Percentiles rank a stretch among this genome's conserved stretches.
Evolutionary conservation across 768 basidiomycete species (phyloP).

Genomic region (Gautieria morchelliformis): DNA sequence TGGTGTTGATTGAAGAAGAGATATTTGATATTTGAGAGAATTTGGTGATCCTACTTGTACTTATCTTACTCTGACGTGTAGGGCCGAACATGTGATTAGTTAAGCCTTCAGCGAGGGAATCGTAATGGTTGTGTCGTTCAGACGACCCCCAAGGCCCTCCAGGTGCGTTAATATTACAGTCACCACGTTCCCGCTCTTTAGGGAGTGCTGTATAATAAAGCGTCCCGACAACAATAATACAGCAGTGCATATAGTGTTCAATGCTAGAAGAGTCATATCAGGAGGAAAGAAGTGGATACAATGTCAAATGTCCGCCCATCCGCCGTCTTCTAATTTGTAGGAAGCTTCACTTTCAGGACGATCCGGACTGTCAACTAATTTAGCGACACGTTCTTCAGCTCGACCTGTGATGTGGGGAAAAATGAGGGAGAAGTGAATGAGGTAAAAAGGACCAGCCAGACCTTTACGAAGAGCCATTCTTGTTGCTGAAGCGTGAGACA

Average conservation of each 20-base stretch:
- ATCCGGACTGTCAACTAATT: conserved; percentile 84
- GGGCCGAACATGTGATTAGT: too few species aligned
- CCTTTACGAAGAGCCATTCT: conserved; percentile 85
- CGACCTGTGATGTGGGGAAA: conserved; percentile 40
- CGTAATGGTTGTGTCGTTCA: too few species aligned
- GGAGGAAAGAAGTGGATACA: neutral
- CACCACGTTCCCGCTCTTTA: too few species aligned
- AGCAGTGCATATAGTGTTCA: too few species aligned
- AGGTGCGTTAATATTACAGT: too few species aligned
- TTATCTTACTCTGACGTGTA: neutral
- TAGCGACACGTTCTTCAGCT: conserved; percentile 85
- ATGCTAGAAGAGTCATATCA: too few species aligned
- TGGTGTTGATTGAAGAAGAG: conserved; percentile 12
- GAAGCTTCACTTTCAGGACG: conserved; percentile 86
- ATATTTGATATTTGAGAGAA: too few species aligned
- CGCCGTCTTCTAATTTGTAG: conserved; percentile 85
- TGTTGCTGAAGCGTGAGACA: conserved; percentile 85
- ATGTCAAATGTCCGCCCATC: conserved; percentile 72
- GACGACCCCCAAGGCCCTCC: too few species aligned
- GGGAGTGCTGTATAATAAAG: too few species aligned
- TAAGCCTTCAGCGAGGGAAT: too few species aligned
- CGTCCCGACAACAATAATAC: too few species aligned
- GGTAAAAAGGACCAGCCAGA: conserved; percentile 17
- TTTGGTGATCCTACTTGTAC: too few species aligned
- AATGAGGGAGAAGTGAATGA: neutral